A percentile compares a stretch with the other conserved stretches of the same genome.
Evolutionary conservation across 805 yeast genomes (phyloP).

Genomic region (Nematodospora valgi): DNA sequence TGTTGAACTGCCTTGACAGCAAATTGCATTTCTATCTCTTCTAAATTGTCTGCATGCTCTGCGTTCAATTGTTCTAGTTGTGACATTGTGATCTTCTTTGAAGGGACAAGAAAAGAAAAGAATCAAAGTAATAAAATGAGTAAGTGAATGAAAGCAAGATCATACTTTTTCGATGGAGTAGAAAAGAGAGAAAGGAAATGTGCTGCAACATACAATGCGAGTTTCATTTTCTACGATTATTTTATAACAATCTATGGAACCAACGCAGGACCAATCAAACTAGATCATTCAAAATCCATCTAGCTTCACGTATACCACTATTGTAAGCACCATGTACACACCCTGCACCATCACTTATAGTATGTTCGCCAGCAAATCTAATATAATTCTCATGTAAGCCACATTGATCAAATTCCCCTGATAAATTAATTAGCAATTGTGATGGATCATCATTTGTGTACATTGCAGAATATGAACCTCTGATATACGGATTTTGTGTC

Average conservation of each 20-base stretch:
- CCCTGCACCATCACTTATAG: conserved; percentile 82
- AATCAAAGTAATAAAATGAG: too few relatives aligned
- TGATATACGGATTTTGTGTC: conserved; percentile 74
- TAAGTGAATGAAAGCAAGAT: too few relatives aligned
- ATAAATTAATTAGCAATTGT: conserved; percentile 57
- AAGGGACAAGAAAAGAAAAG: too few relatives aligned
- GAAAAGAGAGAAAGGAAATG: too few relatives aligned
- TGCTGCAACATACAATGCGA: too few relatives aligned
- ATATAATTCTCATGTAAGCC: conserved; percentile 39
- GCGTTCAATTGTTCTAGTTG: conserved; percentile 62
- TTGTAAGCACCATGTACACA: conserved; percentile 90
- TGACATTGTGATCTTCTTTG: conserved; percentile 6
- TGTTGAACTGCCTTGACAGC: conserved; percentile 97
- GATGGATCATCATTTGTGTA: conserved; percentile 67
- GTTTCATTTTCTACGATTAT: too few relatives aligned
- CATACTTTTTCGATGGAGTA: too few relatives aligned
- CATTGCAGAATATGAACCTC: conserved; percentile 82
- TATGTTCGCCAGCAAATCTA: conserved; percentile 91
- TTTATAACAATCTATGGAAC: too few relatives aligned
- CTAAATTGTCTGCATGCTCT: conserved; percentile 89
- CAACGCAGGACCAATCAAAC: too few relatives aligned
- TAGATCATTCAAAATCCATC: conserved; percentile 25
- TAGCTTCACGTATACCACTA: conserved; percentile 63
- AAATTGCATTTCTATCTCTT: conserved; percentile 88
- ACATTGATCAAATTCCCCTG: conserved; percentile 31